Evolutionary conservation across 2,329 filamentous ascomycete species (phyloP).

Genomic region (Epichloe hybrida): DNA sequence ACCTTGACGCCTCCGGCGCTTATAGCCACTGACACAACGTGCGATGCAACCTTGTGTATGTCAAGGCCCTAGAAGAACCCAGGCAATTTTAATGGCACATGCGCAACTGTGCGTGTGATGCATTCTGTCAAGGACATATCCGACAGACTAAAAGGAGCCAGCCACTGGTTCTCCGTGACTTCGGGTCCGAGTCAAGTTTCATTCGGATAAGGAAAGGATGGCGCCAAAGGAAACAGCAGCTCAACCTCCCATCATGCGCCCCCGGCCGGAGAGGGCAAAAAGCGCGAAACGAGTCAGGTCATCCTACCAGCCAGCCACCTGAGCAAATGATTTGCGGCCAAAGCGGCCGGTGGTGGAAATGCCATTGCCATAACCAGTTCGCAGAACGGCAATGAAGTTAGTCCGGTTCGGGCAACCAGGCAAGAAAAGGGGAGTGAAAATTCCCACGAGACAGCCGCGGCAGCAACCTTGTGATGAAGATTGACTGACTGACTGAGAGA

Average conservation of each 20-base stretch:
- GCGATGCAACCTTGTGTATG: background rate
- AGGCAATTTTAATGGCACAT: background rate
- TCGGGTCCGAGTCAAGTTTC: conserved; percentile 4
- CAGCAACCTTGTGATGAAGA: background rate
- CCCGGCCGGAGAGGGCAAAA: background rate
- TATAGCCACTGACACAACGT: background rate
- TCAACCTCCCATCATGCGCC: background rate
- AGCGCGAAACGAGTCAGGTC: background rate
- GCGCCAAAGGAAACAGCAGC: background rate
- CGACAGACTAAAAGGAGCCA: too few relatives aligned
- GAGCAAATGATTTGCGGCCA: background rate
- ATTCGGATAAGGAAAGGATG: conserved; percentile 2
- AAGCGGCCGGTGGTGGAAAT: background rate
- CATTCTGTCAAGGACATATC: background rate
- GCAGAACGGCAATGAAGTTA: background rate
- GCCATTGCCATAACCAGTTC: background rate
- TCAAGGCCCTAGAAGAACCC: background rate
- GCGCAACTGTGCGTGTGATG: background rate
- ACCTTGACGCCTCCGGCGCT: background rate
- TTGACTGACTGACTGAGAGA: background rate
- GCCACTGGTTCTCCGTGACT: background rate
- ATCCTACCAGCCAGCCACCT: background rate
- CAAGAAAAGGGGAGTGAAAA: background rate
- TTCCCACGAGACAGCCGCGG: background rate
- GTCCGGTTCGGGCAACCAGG: background rate